These are phyloP conservation scores for Pseudonitzschia pungens DNA, from an alignment of 108 stramenopile genomes.

Conservation along the genomic window DNA sequence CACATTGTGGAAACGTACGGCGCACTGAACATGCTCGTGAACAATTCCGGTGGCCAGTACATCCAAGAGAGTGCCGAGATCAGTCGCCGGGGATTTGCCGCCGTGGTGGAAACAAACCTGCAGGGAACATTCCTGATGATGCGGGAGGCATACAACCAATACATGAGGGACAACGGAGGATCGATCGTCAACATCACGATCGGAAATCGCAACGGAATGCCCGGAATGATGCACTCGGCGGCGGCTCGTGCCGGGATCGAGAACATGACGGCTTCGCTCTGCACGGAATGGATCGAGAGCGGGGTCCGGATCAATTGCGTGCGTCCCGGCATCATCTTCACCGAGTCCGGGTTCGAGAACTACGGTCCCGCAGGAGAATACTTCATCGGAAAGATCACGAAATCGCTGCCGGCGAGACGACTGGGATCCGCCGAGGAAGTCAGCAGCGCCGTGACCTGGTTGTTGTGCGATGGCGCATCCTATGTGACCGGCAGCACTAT, in stretches of 20 bases:
- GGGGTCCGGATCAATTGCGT: constrained; percentile 85
- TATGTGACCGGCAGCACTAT: constrained; percentile 73
- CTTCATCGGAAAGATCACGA: constrained; percentile 64
- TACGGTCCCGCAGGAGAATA: constrained; percentile 72
- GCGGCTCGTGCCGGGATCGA: constrained; percentile 85
- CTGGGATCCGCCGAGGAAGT: constrained; percentile 75
- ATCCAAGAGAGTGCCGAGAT: constrained; percentile 68
- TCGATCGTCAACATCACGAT: constrained; percentile 87
- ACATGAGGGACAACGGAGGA: constrained; percentile 79
- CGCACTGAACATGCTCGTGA: constrained; percentile 72
- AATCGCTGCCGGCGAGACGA: constrained; percentile 62
- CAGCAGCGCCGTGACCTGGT: constrained; percentile 67
- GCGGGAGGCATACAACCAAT: constrained; percentile 72
- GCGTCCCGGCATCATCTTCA: constrained; percentile 83
- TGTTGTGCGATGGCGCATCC: constrained; percentile 65
- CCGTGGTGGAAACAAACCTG: constrained; percentile 82
- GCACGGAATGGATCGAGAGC: constrained; percentile 85
- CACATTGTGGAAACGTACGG: constrained; percentile 50
- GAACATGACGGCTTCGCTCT: constrained; percentile 83
- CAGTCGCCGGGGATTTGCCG: constrained; percentile 65
- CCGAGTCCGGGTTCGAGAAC: constrained; percentile 79
- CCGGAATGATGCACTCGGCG: constrained; percentile 80
- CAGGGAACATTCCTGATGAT: constrained; percentile 81
- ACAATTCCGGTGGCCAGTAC: constrained; percentile 88
- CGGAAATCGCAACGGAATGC: constrained; percentile 86